phyloP scores from a whole-genome alignment of 1,284 basidiomycete species.

The Kalmanozyma brasiliensis region DNA sequence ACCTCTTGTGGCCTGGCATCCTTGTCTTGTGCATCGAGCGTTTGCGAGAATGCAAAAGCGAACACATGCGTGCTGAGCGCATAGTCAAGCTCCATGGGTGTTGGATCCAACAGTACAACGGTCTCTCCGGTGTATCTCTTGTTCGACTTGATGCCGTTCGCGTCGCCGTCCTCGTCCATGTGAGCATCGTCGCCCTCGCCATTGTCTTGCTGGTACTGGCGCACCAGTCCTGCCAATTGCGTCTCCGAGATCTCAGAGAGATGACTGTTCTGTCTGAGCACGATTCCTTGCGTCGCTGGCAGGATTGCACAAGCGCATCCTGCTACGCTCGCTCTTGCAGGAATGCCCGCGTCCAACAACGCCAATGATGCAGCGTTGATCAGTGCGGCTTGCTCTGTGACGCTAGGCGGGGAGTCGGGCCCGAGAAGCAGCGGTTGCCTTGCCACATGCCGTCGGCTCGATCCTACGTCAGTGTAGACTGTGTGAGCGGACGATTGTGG shows the following conservation, averaged over 20 bases:
- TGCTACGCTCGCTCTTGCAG: conserved; percentile 69
- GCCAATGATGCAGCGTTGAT: conserved; percentile 73
- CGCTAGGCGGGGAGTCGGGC: conserved; percentile 59
- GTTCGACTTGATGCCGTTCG: not conserved
- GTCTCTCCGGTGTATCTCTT: conserved; percentile 36
- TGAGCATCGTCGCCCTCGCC: conserved; percentile 21
- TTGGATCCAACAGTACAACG: conserved; percentile 57
- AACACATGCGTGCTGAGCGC: conserved; percentile 60
- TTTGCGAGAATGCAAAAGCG: conserved; percentile 57
- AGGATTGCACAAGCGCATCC: conserved; percentile 69
- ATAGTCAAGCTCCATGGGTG: conserved; percentile 50
- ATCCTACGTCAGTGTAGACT: conserved; percentile 4
- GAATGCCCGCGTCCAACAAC: conserved; percentile 70
- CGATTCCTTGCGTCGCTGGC: conserved; percentile 67
- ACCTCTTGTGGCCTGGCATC: conserved; percentile 15
- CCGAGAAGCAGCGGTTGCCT: conserved; percentile 56
- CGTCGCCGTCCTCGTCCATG: conserved; percentile 21
- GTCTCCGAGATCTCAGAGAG: conserved; percentile 19
- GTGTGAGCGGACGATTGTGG: conserved; percentile 24
- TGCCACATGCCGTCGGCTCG: conserved; percentile 24
- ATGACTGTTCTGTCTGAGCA: conserved; percentile 45
- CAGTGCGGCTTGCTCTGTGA: conserved; percentile 69
- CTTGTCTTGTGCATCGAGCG: conserved; percentile 7
- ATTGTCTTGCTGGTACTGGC: conserved; percentile 29
- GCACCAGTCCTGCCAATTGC: conserved; percentile 34